Evolutionary conservation across 75 land plant genomes (phyloP), one percentile per base, ranked within the genome.

Genomic region (Picea sitchensis): DNA sequence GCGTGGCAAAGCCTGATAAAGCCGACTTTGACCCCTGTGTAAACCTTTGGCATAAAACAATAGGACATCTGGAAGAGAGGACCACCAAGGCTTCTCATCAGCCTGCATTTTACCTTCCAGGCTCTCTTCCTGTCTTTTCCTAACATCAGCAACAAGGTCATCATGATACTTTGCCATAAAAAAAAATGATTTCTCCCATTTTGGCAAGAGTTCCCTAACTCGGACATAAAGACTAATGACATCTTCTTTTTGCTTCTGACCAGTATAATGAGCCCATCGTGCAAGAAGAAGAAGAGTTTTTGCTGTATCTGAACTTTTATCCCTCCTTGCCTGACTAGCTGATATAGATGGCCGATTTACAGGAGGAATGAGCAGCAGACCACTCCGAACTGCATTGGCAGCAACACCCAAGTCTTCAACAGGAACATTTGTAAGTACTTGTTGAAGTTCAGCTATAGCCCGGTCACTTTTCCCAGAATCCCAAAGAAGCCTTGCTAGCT

Each of bases 161-260:
- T 95, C 99, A 75, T 84, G 91, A 78, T 98, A 98, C 67, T 88
- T 98, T 31, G 98, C 99, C 84, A 91, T 84, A 80, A 85, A 98
- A 69, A 98, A 98, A 85, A 88, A 98, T 30, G 93, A 91, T 74
- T 98, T 98, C 77, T 95, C 98, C 98, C 96, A 98, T 75, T 86
- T 89, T 32, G 99, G 99, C 80, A 92, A 88, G 59, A 98, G 87
- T 68, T 92, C 94, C 76, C 86, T 92, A 26, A 98, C 99, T 83
- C 92, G 90, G 26, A 86, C 77, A 85, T 92, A 98, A 69, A 95
- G 88, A 80, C 77, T 88, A 47, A 98, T 84, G 65, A 95, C 98
- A 78, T 98, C 99, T 83, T 95, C 96, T 71, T 93, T 98, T 77
- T 95, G 99, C 87, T 98, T 98, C 79, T 93, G 98, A 38, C 99